These are phyloP conservation scores for Limtongia smithiae DNA, from an alignment of 805 yeast species.

Conservation along the genomic window DNA sequence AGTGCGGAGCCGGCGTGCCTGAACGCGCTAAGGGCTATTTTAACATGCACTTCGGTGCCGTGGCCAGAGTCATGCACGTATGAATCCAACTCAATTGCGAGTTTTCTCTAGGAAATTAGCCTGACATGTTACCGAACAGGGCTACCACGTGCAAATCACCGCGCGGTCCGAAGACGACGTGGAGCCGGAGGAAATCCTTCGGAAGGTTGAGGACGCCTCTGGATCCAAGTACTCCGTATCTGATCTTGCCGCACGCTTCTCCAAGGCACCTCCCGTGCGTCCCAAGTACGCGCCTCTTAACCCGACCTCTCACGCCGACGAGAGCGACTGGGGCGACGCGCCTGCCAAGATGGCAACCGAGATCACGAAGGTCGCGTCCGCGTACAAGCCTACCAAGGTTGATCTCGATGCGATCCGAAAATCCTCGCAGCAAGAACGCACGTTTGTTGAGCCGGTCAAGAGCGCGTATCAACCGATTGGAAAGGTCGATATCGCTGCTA, in stretches of 20 bases:
- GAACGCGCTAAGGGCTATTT: slow-evolving; percentile 43
- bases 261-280: slow-evolving; percentile 36
- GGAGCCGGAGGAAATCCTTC: slow-evolving; percentile 68
- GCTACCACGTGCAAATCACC: slow-evolving; percentile 93
- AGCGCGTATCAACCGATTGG: slow-evolving; percentile 62
- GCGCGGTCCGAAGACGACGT: slow-evolving; percentile 94
- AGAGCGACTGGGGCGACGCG: slow-evolving; percentile 70
- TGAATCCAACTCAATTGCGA: too few species aligned
- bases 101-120: too few species aligned
- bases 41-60: slow-evolving; percentile 42
- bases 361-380: slow-evolving; percentile 47
- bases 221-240: slow-evolving; percentile 85
- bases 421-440: slow-evolving; percentile 23
- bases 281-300: slow-evolving; percentile 37
- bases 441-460: slow-evolving; percentile 36
- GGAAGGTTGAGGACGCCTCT: slow-evolving; percentile 81
- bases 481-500: slow-evolving; percentile 50
- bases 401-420: slow-evolving; percentile 37
- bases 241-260: slow-evolving; percentile 20
- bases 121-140: slow-evolving; percentile 43
- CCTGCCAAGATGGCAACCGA: slow-evolving; percentile 36
- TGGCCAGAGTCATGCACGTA: slow-evolving; percentile 39
- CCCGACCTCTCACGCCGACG: slow-evolving; percentile 35
- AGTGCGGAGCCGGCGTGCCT: slow-evolving; percentile 92
- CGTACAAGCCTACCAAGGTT: slow-evolving; percentile 39